Conservation (phyloP, 345 rosid genomes). For the Boechera stricta region DNA sequence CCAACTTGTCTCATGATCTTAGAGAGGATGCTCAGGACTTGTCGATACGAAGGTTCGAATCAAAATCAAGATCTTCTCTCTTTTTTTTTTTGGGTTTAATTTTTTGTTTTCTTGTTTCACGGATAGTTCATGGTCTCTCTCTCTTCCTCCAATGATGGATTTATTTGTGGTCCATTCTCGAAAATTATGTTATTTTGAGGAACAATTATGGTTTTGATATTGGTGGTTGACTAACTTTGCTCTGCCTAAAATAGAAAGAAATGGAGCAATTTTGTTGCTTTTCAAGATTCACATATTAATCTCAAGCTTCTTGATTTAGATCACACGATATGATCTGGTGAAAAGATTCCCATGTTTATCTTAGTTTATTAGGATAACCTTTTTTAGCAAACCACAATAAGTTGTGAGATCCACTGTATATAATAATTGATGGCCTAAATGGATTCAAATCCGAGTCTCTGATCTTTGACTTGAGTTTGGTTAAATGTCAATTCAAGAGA, state of each 20-base stretch:
- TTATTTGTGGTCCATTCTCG: slow-evolving; percentile 40
- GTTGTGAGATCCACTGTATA: slow-evolving; percentile 19
- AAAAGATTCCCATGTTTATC: slow-evolving; percentile 20
- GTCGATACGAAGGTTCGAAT: slow-evolving; percentile 78
- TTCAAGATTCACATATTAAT: slow-evolving; percentile 35
- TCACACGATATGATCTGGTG: slow-evolving; percentile 19
- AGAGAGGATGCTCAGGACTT: slow-evolving; percentile 87
- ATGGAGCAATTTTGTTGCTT: slow-evolving; percentile 11
- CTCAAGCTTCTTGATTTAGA: slow-evolving; percentile 26
- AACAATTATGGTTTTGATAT: slow-evolving; percentile 43
- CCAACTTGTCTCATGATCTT: slow-evolving; percentile 91
- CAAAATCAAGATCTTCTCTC: slow-evolving; percentile 27
- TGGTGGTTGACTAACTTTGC: slow-evolving; percentile 51
- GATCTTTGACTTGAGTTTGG: slow-evolving; percentile 36
- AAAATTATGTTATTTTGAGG: slow-evolving; percentile 43
- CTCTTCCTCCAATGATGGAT: slow-evolving; percentile 25
- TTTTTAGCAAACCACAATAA: neutral
- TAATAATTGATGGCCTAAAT: neutral
- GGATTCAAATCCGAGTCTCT: slow-evolving; percentile 37
- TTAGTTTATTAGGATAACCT: neutral
- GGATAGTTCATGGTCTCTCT: slow-evolving; percentile 28
- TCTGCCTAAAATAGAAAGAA: slow-evolving; percentile 35
- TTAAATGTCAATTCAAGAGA: slow-evolving; percentile 26
- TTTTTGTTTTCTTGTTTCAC: neutral
- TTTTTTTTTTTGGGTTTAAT: neutral